These are phyloP conservation scores for Cruciata laevipes DNA, from an alignment of 257 asterid genomes.

Conservation along the genomic window DNA sequence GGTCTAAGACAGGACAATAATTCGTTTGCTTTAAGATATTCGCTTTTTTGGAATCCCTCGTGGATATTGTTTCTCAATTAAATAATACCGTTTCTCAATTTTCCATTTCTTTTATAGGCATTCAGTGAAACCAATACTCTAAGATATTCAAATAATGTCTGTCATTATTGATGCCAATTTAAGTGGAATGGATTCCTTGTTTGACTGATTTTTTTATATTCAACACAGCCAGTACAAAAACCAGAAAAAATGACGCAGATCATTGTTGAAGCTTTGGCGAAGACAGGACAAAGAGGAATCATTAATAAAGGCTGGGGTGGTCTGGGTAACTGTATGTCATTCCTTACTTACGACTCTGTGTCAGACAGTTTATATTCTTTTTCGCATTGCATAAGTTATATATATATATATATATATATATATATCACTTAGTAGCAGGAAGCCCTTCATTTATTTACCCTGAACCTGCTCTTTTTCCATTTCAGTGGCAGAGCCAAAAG, in stretches of 20 bases:
- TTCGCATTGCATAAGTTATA: neutral
- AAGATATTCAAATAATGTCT: neutral
- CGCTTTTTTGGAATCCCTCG: neutral
- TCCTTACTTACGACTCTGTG: slow-evolving; percentile 1
- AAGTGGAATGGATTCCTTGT: neutral
- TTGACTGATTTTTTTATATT: slow-evolving; percentile 11
- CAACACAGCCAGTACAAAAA: slow-evolving; percentile 69
- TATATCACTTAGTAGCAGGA: neutral
- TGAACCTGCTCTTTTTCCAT: neutral
- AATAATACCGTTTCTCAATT: neutral
- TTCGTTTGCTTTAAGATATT: neutral
- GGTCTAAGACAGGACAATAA: neutral
- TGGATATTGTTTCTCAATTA: neutral
- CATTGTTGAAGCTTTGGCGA: slow-evolving; percentile 73
- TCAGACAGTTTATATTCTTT: neutral
- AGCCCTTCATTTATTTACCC: neutral
- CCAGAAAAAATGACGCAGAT: slow-evolving; percentile 78
- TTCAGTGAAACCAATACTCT: neutral
- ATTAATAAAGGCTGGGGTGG: slow-evolving; percentile 98
- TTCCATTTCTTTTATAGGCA: neutral
- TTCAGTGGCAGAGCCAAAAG: slow-evolving; percentile 69
- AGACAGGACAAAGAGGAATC: slow-evolving; percentile 82
- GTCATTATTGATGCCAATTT: too few relatives aligned
- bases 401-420: neutral
- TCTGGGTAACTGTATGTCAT: slow-evolving; percentile 60